phyloP scores from a whole-genome alignment of 2,329 filamentous ascomycete species.

The Didymellaceae sp. region DNA sequence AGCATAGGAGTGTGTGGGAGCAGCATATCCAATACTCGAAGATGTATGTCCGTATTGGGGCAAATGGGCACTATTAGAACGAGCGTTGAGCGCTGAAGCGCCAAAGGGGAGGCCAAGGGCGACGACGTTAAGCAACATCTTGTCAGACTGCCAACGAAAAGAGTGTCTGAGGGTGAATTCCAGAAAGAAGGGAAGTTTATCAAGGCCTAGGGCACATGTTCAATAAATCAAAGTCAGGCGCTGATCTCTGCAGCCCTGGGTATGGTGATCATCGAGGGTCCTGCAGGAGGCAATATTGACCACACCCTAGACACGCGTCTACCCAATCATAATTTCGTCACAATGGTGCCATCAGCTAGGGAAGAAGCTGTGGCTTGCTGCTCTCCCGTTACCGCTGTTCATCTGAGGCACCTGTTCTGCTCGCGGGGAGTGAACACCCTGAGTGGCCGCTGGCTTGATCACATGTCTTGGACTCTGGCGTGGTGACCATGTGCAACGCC shows the following conservation, averaged over 20 bases:
- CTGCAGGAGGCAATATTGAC: neutral
- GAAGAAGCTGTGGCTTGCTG: slow-evolving; percentile 4
- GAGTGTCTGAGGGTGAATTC: slow-evolving; percentile 15
- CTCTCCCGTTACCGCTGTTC: slow-evolving; percentile 4
- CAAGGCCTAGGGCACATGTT: slow-evolving; percentile 1
- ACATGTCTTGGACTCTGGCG: neutral
- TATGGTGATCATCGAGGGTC: slow-evolving; percentile 7
- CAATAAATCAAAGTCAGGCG: slow-evolving; percentile 9
- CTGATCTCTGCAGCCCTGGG: slow-evolving; percentile 7
- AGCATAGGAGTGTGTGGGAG: neutral
- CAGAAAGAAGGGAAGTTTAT: neutral
- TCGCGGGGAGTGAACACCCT: neutral
- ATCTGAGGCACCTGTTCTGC: slow-evolving; percentile 1
- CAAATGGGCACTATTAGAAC: slow-evolving; percentile 7
- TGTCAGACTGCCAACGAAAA: slow-evolving; percentile 10
- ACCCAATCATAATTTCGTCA: slow-evolving; percentile 1
- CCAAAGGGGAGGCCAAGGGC: too few relatives aligned
- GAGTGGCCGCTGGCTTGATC: slow-evolving; percentile 1
- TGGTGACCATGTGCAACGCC: neutral
- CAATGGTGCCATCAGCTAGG: neutral
- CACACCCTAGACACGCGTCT: slow-evolving; percentile 3
- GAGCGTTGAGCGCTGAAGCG: slow-evolving; percentile 25
- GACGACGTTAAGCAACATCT: slow-evolving; percentile 17
- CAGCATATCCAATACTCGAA: neutral
- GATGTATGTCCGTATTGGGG: neutral